These are phyloP conservation scores for maize (Zea mays) DNA, from an alignment of 176 grass and related monocot genomes.

Conservation along the genomic window DNA sequence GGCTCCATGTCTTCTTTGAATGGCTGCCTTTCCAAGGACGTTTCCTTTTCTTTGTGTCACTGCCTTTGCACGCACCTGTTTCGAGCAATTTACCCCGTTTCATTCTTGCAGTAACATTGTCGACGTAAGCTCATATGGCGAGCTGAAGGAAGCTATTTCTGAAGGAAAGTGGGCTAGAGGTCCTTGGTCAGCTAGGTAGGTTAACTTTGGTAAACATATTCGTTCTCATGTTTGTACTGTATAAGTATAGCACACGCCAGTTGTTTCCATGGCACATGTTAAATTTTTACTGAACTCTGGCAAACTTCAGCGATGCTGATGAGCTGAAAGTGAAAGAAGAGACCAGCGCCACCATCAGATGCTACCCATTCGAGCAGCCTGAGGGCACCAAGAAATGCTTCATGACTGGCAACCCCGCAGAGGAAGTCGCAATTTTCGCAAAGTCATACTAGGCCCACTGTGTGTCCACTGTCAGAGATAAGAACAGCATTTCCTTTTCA, in stretches of 20 bases:
- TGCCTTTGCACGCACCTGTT: not conserved
- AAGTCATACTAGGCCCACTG: conserved; percentile 69
- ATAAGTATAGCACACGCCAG: not conserved
- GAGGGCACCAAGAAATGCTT: conserved; percentile 84
- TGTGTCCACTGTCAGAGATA: conserved; percentile 13
- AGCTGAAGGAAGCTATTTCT: conserved; percentile 79
- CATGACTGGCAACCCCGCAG: conserved; percentile 85
- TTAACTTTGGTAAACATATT: not conserved
- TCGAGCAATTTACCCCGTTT: not conserved
- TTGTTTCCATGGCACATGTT: not conserved
- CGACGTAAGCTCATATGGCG: conserved; percentile 78
- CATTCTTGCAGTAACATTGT: conserved; percentile 72
- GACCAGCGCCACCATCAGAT: conserved; percentile 88
- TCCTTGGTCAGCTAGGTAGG: conserved; percentile 92
- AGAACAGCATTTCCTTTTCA: not conserved
- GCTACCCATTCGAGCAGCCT: conserved; percentile 91
- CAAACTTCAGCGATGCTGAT: conserved; percentile 64
- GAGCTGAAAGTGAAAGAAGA: conserved; percentile 99
- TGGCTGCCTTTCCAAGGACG: not conserved
- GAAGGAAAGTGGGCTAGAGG: conserved; percentile 97
- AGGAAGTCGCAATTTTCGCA: conserved; percentile 90
- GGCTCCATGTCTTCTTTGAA: not conserved
- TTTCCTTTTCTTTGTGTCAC: not conserved
- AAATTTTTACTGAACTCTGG: conserved; percentile 24
- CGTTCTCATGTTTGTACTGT: not conserved